Conservation (phyloP, 208 protist genomes). For the Tetramitus jugosus region DNA sequence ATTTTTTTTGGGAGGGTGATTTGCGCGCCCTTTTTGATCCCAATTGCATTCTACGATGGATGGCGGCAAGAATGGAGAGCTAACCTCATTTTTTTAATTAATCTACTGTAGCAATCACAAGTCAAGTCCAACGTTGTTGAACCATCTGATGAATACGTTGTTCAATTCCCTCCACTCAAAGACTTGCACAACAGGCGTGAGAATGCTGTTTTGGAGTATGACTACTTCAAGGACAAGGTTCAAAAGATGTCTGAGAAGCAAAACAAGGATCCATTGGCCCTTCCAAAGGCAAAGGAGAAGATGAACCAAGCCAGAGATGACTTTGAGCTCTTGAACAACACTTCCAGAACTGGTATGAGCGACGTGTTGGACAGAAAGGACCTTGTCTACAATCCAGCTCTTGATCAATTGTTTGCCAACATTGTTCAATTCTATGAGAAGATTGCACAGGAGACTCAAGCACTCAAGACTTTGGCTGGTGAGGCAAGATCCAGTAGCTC, state of each 20-base stretch:
- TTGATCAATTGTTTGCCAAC: neutral
- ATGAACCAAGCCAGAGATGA: neutral
- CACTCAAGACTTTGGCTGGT: neutral
- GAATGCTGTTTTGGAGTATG: neutral
- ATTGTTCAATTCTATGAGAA: neutral
- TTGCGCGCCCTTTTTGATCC: too few species aligned
- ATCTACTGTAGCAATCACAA: too few species aligned
- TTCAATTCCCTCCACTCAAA: neutral
- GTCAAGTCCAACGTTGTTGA: too few species aligned
- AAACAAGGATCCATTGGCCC: conserved; percentile 1
- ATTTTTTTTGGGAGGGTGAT: too few species aligned
- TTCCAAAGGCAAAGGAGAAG: conserved; percentile 19
- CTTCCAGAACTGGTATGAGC: neutral
- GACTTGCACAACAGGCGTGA: neutral
- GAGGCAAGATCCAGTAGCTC: neutral
- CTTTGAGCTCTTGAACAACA: neutral
- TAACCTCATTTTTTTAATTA: too few species aligned
- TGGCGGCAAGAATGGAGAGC: too few species aligned
- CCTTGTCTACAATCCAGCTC: neutral
- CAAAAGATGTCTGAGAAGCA: conserved; percentile 5
- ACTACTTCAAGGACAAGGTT: neutral
- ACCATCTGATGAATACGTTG: neutral
- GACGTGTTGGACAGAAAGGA: neutral
- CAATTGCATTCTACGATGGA: too few species aligned
- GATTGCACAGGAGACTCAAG: too few species aligned